These are phyloP conservation scores for Seiridium unicorne DNA, from an alignment of 2,329 filamentous ascomycete genomes.

Conservation along the genomic window DNA sequence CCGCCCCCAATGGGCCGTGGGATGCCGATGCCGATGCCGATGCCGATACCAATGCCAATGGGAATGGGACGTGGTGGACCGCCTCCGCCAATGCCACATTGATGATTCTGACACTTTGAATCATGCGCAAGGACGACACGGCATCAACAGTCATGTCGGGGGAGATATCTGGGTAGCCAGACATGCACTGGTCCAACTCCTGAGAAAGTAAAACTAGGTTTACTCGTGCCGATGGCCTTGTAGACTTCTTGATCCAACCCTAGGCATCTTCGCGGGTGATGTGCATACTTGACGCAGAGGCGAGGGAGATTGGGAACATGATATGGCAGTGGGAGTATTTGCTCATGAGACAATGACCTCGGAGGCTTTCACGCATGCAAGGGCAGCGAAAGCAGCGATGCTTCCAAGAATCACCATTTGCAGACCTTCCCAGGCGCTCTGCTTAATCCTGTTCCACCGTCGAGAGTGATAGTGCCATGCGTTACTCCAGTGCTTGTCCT, in stretches of 20 bases:
- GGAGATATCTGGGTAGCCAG: too few relatives aligned
- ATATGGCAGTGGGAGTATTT: neutral
- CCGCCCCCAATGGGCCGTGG: slow-evolving; percentile 6
- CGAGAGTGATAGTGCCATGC: slow-evolving; percentile 32
- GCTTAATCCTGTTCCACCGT: slow-evolving; percentile 24
- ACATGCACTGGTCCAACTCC: too few relatives aligned
- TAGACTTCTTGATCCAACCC: too few relatives aligned
- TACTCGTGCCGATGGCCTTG: too few relatives aligned
- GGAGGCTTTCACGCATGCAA: slow-evolving; percentile 50
- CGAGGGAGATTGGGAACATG: neutral
- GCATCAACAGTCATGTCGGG: too few relatives aligned
- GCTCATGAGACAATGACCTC: slow-evolving; percentile 21
- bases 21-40: neutral
- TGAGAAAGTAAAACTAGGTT: too few relatives aligned
- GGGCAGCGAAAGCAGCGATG: slow-evolving; percentile 54
- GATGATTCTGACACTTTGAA: neutral
- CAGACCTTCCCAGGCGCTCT: slow-evolving; percentile 44
- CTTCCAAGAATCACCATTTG: slow-evolving; percentile 58
- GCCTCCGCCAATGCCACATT: slow-evolving; percentile 2
- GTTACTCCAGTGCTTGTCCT: slow-evolving; percentile 15
- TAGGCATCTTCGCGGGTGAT: too few relatives aligned
- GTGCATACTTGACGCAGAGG: neutral
- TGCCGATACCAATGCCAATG: neutral
- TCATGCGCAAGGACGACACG: too few relatives aligned
- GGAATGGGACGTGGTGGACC: slow-evolving; percentile 18